These are phyloP conservation scores for Cryptosporidium ubiquitum DNA, from an alignment of 169 alveolate genomes.

Conservation along the genomic window DNA sequence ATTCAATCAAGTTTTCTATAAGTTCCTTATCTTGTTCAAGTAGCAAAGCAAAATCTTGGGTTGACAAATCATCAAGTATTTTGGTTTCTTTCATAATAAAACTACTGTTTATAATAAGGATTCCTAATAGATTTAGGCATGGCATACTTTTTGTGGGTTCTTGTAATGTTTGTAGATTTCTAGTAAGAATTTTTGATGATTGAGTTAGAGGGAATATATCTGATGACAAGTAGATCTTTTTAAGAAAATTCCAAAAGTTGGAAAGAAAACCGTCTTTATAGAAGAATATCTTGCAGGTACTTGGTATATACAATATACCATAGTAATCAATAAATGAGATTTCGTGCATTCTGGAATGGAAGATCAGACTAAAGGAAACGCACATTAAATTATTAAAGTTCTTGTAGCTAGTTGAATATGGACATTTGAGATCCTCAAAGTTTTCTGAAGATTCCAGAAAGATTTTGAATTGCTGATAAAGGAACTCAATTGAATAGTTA, in stretches of 20 bases:
- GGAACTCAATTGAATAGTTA: not conserved
- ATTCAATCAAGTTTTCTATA: not conserved
- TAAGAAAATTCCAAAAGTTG: not conserved
- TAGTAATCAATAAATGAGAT: not conserved
- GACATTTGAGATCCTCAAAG: not conserved
- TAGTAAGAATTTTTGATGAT: not conserved
- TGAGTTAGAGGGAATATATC: not conserved
- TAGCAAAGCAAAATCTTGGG: not conserved
- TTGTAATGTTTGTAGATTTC: not conserved
- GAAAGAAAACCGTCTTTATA: not conserved
- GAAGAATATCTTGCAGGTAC: slow-evolving; percentile 1
- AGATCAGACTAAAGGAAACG: slow-evolving; percentile 33
- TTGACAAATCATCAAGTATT: not conserved
- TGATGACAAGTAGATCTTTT: not conserved
- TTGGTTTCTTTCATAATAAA: not conserved
- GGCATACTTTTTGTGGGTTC: not conserved
- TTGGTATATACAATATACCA: slow-evolving; percentile 8
- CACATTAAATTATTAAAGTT: not conserved
- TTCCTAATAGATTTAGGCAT: slow-evolving; percentile 4
- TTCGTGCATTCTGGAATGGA: slow-evolving; percentile 46
- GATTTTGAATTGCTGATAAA: not conserved
- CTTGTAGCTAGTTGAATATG: not conserved
- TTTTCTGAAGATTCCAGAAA: not conserved
- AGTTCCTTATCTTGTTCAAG: not conserved
- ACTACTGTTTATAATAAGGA: not conserved